These are phyloP conservation scores for Debaryomyces udenii DNA, from an alignment of 1,139 yeast genomes.

Conservation along the genomic window DNA sequence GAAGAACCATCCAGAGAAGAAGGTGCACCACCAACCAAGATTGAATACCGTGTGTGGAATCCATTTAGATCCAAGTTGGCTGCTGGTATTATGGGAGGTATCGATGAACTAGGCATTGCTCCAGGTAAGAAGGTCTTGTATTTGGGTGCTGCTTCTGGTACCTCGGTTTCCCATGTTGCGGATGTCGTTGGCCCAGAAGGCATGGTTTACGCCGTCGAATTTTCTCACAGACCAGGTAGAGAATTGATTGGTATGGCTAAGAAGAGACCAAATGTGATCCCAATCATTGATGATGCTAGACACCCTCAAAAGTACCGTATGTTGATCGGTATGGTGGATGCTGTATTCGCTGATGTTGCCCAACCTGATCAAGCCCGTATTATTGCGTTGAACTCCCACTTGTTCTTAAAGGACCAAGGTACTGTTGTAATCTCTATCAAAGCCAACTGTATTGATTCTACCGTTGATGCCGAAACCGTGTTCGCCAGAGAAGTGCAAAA, in stretches of 20 bases:
- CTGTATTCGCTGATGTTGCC: conserved; percentile 98
- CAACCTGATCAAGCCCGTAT: conserved; percentile 99
- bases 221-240: conserved; percentile 99
- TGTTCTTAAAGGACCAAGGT: conserved; percentile 97
- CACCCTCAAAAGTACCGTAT: conserved; percentile 99
- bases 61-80: conserved; percentile 99
- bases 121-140: conserved; percentile 98
- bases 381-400: conserved; percentile 95
- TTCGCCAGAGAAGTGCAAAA: conserved; percentile 99
- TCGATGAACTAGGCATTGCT: conserved; percentile 94
- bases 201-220: conserved; percentile 96
- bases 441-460: conserved; percentile 99
- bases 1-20: conserved; percentile 91
- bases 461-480: conserved; percentile 98
- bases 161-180: conserved; percentile 97
- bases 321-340: conserved; percentile 98
- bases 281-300: conserved; percentile 99
- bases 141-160: conserved; percentile 99
- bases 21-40: conserved; percentile 88
- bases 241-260: conserved; percentile 99
- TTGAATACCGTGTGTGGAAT: conserved; percentile 99
- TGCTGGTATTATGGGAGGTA: conserved; percentile 99
- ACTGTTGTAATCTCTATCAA: conserved; percentile 97
- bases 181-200: conserved; percentile 99
- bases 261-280: conserved; percentile 99